These are phyloP conservation scores for Berberis vulgaris DNA, from an alignment of 164 flowering plant genomes.

Conservation along the genomic window DNA sequence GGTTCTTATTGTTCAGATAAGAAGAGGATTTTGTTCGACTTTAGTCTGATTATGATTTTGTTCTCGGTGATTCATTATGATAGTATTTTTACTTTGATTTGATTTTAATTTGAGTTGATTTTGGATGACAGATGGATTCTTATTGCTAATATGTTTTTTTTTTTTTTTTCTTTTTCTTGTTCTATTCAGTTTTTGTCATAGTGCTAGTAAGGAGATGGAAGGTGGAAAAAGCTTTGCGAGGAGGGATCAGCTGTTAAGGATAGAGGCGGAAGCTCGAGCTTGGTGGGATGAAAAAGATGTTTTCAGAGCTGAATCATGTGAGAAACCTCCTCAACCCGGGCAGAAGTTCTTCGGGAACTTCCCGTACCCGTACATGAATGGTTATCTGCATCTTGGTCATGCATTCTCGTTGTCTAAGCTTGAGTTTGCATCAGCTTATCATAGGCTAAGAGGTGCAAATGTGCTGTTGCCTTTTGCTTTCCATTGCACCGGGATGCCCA, in stretches of 20 bases:
- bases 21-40: too few relatives aligned
- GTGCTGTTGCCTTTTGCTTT: slow-evolving; percentile 85
- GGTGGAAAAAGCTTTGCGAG: slow-evolving; percentile 64
- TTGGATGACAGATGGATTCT: background rate
- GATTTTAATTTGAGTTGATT: too few relatives aligned
- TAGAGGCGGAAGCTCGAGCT: slow-evolving; percentile 42
- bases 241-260: slow-evolving; percentile 61
- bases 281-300: slow-evolving; percentile 72
- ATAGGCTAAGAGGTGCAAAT: slow-evolving; percentile 73
- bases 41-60: too few relatives aligned
- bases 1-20: too few relatives aligned
- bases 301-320: slow-evolving; percentile 51
- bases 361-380: slow-evolving; percentile 95
- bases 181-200: slow-evolving; percentile 20
- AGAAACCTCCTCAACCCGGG: slow-evolving; percentile 41
- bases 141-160: background rate
- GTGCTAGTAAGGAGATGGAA: slow-evolving; percentile 38
- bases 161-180: background rate
- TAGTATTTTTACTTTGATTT: too few relatives aligned
- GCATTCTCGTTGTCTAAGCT: slow-evolving; percentile 89
- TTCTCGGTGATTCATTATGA: too few relatives aligned
- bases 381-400: slow-evolving; percentile 80
- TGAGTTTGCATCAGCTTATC: slow-evolving; percentile 86
- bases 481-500: slow-evolving; percentile 96
- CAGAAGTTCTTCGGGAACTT: slow-evolving; percentile 90